Evolutionary conservation across 2,329 filamentous ascomycete genomes (phyloP), one percentile per base, ranked within the genome.

Genomic region (Pseudocercospora cruenta): DNA sequence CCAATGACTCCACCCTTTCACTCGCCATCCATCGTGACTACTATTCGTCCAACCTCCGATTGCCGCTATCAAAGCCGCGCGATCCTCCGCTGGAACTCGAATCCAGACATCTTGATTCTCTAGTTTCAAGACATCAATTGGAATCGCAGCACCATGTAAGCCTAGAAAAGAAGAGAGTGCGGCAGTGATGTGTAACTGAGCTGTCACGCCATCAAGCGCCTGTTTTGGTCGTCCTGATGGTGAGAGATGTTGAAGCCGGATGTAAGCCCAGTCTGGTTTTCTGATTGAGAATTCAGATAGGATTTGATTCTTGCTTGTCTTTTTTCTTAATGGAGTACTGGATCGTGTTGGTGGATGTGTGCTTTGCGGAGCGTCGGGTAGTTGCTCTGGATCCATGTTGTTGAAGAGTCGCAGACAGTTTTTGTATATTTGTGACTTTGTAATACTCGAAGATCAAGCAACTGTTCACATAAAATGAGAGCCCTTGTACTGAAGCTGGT

Each of bases 161-260:
- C 92, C 92, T 1, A 94, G 85, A 72, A 91, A 93, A 67, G 90
- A 86, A 0, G 82, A 82, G 7, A 94, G 80, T 0, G 91, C 88
- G 0, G 84, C 78, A 1, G 85, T 86, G 70, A 91, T 86, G 73
- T 91, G 88, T 0, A 87, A 82, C 36, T 86, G 87, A 19, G 86
- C 82, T 43, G 88, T 88, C 2, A 93, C 79, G 2, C 83, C 80
- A 77, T 93, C 90, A 5, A 92, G 67, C 2, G 31, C 31, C 33
- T 55, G 51, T 19, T 24, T 24, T 28, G 22, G 24, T 54, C 49
- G 21, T 28, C 14, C 22, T 26, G 31, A 47, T 45, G 39, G 21
- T n/a, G 57, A 31, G 26, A 77, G 63, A 65, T 82, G 78, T 58
- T 70, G 65, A 1, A 83, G 77, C 70, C 80, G 79, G 58, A 83